phyloP scores from a whole-genome alignment of 2,329 filamentous ascomycete species.

The Lasiodiplodia citricola region DNA sequence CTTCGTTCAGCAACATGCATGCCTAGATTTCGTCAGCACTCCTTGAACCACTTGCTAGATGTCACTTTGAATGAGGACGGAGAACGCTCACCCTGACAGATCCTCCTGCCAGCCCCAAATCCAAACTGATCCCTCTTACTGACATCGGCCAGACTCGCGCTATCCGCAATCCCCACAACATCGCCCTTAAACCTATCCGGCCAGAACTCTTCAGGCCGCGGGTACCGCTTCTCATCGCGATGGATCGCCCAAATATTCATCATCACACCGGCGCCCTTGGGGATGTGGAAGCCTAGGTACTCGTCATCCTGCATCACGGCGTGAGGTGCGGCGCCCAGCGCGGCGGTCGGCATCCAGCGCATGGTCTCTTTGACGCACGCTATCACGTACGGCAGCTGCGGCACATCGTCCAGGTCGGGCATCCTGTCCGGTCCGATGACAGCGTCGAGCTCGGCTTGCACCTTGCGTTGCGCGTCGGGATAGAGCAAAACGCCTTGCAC shows the following conservation, averaged over 20 bases:
- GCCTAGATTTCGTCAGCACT: neutral
- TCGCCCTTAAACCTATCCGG: conserved; percentile 33
- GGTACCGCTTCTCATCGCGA: conserved; percentile 32
- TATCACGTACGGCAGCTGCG: conserved; percentile 36
- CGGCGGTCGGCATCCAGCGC: conserved; percentile 39
- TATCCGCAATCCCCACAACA: conserved; percentile 38
- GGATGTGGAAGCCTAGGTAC: conserved; percentile 44
- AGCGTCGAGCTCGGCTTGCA: conserved; percentile 38
- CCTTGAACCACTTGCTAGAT: neutral
- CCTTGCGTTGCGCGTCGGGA: conserved; percentile 32
- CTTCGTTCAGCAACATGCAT: conserved; percentile 28
- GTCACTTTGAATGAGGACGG: neutral
- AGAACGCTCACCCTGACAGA: conserved; percentile 54
- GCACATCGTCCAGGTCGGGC: conserved; percentile 36
- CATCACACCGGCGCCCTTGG: conserved; percentile 43
- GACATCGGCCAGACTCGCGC: conserved; percentile 42
- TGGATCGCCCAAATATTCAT: conserved; percentile 44
- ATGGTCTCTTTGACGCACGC: conserved; percentile 38
- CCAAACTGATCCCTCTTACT: conserved; percentile 54
- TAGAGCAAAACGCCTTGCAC: conserved; percentile 36
- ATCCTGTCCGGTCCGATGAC: conserved; percentile 36
- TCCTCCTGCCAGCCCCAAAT: conserved; percentile 58
- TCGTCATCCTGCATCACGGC: conserved; percentile 35
- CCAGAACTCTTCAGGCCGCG: conserved; percentile 29
- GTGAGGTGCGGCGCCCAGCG: conserved; percentile 37